These are phyloP conservation scores for Calonectria crousiana DNA, from an alignment of 2,329 filamentous ascomycete species.

Conservation along the genomic window DNA sequence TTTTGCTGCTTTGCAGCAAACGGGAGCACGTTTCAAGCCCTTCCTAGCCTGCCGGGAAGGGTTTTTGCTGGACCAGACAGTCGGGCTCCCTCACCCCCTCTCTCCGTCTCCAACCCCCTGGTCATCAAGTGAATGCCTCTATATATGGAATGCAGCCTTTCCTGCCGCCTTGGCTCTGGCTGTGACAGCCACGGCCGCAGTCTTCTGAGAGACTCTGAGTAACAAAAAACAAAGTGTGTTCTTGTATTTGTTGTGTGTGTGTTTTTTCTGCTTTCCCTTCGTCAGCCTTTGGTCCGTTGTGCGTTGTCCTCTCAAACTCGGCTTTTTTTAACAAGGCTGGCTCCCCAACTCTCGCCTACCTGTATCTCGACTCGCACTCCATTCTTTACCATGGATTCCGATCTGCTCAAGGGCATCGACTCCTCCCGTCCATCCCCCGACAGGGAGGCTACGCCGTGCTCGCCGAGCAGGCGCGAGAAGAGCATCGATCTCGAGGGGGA, in stretches of 20 bases:
- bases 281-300: background rate
- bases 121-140: background rate
- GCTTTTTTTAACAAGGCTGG: background rate
- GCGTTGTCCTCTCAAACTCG: background rate
- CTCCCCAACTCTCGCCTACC: background rate
- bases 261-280: background rate
- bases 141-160: conserved; percentile 12
- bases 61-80: conserved; percentile 13
- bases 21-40: background rate
- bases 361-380: background rate
- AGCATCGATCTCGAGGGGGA: conserved; percentile 41
- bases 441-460: background rate
- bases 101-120: background rate
- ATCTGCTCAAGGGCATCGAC: conserved; percentile 31
- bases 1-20: background rate
- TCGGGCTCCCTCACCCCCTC: conserved; percentile 14
- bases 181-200: background rate
- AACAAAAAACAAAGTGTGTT: background rate
- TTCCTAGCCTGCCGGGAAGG: conserved; percentile 5
- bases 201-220: conserved; percentile 6
- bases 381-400: conserved; percentile 28
- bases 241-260: background rate
- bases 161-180: background rate
- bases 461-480: conserved; percentile 24
- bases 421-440: conserved; percentile 30